These are phyloP conservation scores for Fusarium musae DNA, from an alignment of 2,329 filamentous ascomycete species.

Conservation along the genomic window DNA sequence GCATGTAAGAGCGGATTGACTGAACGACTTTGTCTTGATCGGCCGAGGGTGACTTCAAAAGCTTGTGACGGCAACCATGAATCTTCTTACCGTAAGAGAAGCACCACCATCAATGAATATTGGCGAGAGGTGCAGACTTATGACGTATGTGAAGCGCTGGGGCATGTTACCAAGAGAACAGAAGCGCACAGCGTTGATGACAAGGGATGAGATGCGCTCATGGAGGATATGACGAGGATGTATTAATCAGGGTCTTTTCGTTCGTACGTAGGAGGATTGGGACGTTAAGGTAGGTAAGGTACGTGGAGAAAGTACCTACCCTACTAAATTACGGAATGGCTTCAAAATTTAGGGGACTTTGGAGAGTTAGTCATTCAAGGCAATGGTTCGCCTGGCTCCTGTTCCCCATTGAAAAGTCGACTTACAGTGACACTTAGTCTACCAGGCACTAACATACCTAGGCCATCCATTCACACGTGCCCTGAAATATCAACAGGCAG, in stretches of 20 bases:
- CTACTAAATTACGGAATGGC: constrained; percentile 6
- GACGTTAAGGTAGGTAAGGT: neutral
- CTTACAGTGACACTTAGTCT: neutral
- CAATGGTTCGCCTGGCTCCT: constrained; percentile 37
- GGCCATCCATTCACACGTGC: constrained; percentile 26
- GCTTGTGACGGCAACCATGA: constrained; percentile 15
- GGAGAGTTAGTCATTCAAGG: constrained; percentile 33
- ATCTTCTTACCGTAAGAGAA: constrained; percentile 8
- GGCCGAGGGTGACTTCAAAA: constrained; percentile 19
- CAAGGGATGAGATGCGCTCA: neutral
- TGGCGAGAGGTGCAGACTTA: neutral
- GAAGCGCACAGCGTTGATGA: constrained; percentile 1
- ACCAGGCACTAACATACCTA: constrained; percentile 13
- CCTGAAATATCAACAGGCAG: constrained; percentile 31
- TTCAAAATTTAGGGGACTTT: constrained; percentile 33
- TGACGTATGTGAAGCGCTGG: neutral
- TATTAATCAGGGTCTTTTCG: neutral
- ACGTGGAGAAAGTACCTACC: neutral
- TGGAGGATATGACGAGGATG: neutral
- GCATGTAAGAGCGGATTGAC: constrained; percentile 15
- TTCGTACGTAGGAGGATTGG: neutral
- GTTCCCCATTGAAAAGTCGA: neutral
- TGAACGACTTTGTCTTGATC: neutral
- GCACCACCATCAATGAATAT: neutral
- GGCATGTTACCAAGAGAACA: neutral